A percentile compares a stretch with the other conserved stretches of the same genome.
phyloP scores from a whole-genome alignment of 495 filamentous ascomycete species.

The Lasiosphaeriaceae sp. region DNA sequence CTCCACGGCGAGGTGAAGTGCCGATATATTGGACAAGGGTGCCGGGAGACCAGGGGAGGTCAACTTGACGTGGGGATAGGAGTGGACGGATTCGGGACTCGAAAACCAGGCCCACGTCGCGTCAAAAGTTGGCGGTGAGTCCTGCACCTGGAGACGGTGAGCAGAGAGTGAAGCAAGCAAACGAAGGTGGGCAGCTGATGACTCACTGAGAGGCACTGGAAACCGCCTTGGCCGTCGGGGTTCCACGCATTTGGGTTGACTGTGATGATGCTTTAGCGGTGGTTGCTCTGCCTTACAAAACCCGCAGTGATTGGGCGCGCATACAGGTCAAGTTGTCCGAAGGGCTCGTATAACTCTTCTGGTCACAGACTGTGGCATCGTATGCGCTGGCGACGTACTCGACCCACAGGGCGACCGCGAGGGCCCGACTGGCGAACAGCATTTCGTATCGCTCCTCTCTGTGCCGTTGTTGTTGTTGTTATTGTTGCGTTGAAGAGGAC shows the following conservation, averaged over 20 bases:
- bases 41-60: slow-evolving; percentile 15
- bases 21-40: slow-evolving; percentile 28
- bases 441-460: background rate
- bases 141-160: slow-evolving; percentile 18
- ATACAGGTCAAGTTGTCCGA: slow-evolving; percentile 21
- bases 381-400: slow-evolving; percentile 13
- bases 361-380: slow-evolving; percentile 22
- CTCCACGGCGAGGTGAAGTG: slow-evolving; percentile 18
- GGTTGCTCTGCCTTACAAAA: background rate
- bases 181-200: slow-evolving; percentile 2
- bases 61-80: slow-evolving; percentile 33
- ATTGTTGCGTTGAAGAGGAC: background rate
- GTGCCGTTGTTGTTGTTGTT: background rate
- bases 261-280: slow-evolving; percentile 8
- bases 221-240: slow-evolving; percentile 19
- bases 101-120: slow-evolving; percentile 27
- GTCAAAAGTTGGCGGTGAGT: slow-evolving; percentile 28
- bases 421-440: background rate
- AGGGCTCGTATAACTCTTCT: slow-evolving; percentile 20
- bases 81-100: slow-evolving; percentile 21
- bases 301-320: slow-evolving; percentile 1
- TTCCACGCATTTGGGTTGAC: slow-evolving; percentile 31
- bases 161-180: slow-evolving; percentile 4
- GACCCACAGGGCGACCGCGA: slow-evolving; percentile 12
- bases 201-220: slow-evolving; percentile 26